Evolutionary conservation across 345 rosid genomes (phyloP), one percentile per base, ranked within the genome.

Genomic region (Triadica sebifera): DNA sequence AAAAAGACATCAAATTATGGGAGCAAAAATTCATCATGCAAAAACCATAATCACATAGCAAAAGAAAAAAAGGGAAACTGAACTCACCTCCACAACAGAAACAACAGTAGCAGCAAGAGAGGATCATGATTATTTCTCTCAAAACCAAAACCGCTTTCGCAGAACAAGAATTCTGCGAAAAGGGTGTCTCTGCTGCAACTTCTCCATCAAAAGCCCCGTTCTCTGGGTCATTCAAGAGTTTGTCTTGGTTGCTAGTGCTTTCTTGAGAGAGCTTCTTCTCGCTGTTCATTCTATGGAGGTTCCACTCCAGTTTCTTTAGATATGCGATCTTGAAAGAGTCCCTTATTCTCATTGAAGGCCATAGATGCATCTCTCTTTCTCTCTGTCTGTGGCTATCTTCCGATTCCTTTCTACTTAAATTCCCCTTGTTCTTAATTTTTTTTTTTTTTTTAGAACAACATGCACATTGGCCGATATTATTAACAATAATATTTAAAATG

Each of bases 291-390:
- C 87, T 67, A 22, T 49, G 76, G 74, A 85, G 84, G 72, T 90
- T 90, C 89, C 91, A 84, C 65, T 88, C 92, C 29, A 86, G 77
- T 52, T 81, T 83, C 63, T 70, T 83, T 59, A 90, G 16, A 59
- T 85, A 84, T 29, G 64, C 69, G 37, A 50, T 63, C 81, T 85
- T 90, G 87, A 90, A 90, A 0, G 92, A 90, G 67, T 88, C 95
- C 68, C 92, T 85, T 34, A 90, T 59, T 69, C 77, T 85, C 81
- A 53, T 15, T 5, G 95, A 83, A 3, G 91, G 92, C 95, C 95
- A 88, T 74, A 88, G 83, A 81, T 88, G 92, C 95, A 88, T 90
- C 71, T 73, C 67, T 74, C 37, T 74, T 10, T 46, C 34, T n/a
- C 38, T 41, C 29, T n/a, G 1, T 65, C 8, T 22, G n/a, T n/a